These are phyloP conservation scores for Withania somnifera DNA, from an alignment of 305 asterid genomes.

Conservation along the genomic window DNA sequence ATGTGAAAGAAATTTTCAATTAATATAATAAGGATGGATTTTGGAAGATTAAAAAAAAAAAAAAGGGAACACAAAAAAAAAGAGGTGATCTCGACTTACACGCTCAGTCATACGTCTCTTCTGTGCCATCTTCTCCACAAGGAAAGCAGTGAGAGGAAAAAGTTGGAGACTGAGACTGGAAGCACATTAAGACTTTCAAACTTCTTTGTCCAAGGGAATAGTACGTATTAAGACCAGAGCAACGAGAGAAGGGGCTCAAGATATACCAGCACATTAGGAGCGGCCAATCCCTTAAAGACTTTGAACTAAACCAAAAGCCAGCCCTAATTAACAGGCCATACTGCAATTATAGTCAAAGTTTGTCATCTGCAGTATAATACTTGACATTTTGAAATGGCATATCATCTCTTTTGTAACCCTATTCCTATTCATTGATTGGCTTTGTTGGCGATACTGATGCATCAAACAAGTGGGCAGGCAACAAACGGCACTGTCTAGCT, in stretches of 20 bases:
- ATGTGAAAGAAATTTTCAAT: neutral
- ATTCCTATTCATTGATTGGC: neutral
- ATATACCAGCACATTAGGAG: conserved; percentile 90
- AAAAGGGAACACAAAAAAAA: neutral
- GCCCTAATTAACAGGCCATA: conserved; percentile 81
- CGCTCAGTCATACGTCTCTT: conserved; percentile 46
- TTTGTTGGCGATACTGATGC: neutral
- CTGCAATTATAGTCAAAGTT: conserved; percentile 36
- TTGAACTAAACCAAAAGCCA: conserved; percentile 90
- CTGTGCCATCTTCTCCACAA: conserved; percentile 66
- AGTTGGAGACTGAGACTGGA: conserved; percentile 82
- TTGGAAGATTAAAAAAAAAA: neutral
- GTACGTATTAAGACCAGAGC: neutral
- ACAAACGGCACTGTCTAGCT: neutral
- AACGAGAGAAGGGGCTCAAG: neutral
- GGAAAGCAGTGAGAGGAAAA: conserved; percentile 70
- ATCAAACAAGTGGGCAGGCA: neutral
- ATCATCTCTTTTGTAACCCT: neutral
- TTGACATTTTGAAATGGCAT: neutral
- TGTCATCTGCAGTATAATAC: neutral
- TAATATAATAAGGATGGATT: neutral
- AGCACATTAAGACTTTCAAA: neutral
- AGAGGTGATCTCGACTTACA: conserved; percentile 33
- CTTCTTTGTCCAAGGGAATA: neutral
- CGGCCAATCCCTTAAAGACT: conserved; percentile 91